Evolutionary conservation across 441 rosid species (phyloP).

Genomic region (Populus hybrid): DNA sequence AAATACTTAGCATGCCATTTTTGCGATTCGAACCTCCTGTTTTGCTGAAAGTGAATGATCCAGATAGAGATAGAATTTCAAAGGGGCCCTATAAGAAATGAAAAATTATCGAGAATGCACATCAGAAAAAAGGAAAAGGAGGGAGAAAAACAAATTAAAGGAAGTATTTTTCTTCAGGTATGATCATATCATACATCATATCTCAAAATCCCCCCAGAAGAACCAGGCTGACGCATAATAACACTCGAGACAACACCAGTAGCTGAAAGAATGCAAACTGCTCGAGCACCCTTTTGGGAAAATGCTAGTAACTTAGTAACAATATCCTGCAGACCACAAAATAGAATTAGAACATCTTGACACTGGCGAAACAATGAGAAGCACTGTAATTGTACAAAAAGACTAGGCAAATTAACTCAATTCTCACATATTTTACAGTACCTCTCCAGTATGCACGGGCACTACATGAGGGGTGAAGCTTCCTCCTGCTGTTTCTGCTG

Average conservation of each 20-base stretch:
- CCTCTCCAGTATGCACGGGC: conserved; percentile 39
- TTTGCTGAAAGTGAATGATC: conserved; percentile 22
- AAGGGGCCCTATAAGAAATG: conserved; percentile 32
- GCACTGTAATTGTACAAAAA: neutral
- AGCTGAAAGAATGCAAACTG: conserved; percentile 46
- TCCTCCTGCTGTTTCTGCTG: conserved; percentile 28
- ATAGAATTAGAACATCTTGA: neutral
- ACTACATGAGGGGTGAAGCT: conserved; percentile 34
- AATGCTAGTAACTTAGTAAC: conserved; percentile 23
- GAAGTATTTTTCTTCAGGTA: neutral
- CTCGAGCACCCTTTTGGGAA: conserved; percentile 14
- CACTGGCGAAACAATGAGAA: neutral
- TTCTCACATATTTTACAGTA: conserved; percentile 4
- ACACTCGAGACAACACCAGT: conserved; percentile 39
- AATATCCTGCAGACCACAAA: conserved; percentile 31
- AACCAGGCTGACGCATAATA: conserved; percentile 24
- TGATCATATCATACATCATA: conserved; percentile 28
- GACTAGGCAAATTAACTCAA: neutral
- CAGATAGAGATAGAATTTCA: conserved; percentile 37
- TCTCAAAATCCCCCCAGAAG: conserved; percentile 28
- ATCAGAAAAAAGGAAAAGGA: neutral
- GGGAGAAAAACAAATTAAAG: neutral
- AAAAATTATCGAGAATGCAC: neutral
- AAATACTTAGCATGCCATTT: conserved; percentile 25
- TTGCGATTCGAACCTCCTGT: neutral